Conservation (phyloP, 2,329 filamentous ascomycete genomes). For the Colletotrichum euphorbiae region DNA sequence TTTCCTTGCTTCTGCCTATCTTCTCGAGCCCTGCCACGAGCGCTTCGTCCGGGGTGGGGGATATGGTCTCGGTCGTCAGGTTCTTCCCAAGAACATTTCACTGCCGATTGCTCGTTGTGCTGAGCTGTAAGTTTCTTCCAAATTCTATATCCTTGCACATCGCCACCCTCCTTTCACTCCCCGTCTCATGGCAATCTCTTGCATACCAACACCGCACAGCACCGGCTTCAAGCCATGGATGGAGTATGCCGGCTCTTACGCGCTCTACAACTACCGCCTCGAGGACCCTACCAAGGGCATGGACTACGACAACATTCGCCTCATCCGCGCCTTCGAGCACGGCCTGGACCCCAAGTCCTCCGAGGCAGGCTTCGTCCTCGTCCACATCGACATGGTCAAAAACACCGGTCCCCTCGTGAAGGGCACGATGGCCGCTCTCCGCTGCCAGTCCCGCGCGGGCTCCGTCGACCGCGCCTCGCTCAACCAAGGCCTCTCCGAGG, state of each 20-base stretch:
- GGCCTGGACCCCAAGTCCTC: slow-evolving; percentile 88
- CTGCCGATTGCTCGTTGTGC: slow-evolving; percentile 86
- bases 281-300: slow-evolving; percentile 67
- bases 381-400: slow-evolving; percentile 95
- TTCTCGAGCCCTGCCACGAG: slow-evolving; percentile 92
- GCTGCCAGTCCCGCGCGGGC: slow-evolving; percentile 50
- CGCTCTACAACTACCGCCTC: slow-evolving; percentile 75
- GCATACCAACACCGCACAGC: slow-evolving; percentile 42
- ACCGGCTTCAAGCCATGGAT: slow-evolving; percentile 90
- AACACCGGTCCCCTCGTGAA: slow-evolving; percentile 83
- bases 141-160: not conserved
- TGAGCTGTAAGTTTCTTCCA: slow-evolving; percentile 73
- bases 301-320: slow-evolving; percentile 76
- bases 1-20: slow-evolving; percentile 88
- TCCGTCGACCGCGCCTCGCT: slow-evolving; percentile 55
- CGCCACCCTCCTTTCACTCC: not conserved
- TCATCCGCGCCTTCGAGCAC: slow-evolving; percentile 91
- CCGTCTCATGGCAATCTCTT: not conserved
- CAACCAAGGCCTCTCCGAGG: slow-evolving; percentile 71
- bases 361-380: slow-evolving; percentile 95
- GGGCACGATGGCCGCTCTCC: slow-evolving; percentile 73
- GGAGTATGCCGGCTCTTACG: slow-evolving; percentile 81
- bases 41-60: slow-evolving; percentile 75
- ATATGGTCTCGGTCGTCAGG: slow-evolving; percentile 82
- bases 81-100: slow-evolving; percentile 80